phyloP scores from a whole-genome alignment of 306 rosid species.

The Prinsepia uniflora region DNA sequence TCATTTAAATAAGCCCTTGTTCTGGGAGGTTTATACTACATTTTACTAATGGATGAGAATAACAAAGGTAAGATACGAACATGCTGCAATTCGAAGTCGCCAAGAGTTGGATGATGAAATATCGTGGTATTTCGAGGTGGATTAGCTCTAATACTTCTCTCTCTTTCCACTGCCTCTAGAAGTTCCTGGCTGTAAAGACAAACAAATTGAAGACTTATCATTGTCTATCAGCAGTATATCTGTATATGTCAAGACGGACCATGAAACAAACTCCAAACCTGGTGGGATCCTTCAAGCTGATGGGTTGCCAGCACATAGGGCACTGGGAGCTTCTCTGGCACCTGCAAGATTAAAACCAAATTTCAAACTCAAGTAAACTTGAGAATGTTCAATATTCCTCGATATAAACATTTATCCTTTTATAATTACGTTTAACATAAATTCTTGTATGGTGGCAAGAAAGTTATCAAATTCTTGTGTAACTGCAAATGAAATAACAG shows the following conservation, averaged over 20 bases:
- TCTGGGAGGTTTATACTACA: not conserved
- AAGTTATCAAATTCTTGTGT: not conserved
- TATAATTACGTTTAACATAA: not conserved
- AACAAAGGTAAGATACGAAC: constrained; percentile 46
- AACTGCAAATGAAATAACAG: not conserved
- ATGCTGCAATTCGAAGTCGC: constrained; percentile 92
- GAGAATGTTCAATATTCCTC: not conserved
- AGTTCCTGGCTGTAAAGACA: constrained; percentile 72
- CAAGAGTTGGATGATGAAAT: constrained; percentile 97
- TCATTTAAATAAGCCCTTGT: constrained; percentile 16
- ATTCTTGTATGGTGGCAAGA: not conserved
- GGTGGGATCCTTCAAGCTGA: constrained; percentile 91
- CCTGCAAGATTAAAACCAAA: constrained; percentile 43
- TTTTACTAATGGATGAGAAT: constrained; percentile 6
- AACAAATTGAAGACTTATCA: constrained; percentile 12
- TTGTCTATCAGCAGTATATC: not conserved
- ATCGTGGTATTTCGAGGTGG: constrained; percentile 76
- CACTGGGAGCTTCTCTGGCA: constrained; percentile 98
- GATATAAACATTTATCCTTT: not conserved
- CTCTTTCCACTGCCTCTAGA: constrained; percentile 83
- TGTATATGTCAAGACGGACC: not conserved
- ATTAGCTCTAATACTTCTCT: constrained; percentile 71
- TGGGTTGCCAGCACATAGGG: constrained; percentile 97
- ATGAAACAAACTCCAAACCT: constrained; percentile 42
- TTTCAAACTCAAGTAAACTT: constrained; percentile 10